Percentiles rank a stretch among this genome's conserved stretches.
phyloP scores from a whole-genome alignment of 805 yeast genomes.

The Schwanniomyces polymorphus region DNA sequence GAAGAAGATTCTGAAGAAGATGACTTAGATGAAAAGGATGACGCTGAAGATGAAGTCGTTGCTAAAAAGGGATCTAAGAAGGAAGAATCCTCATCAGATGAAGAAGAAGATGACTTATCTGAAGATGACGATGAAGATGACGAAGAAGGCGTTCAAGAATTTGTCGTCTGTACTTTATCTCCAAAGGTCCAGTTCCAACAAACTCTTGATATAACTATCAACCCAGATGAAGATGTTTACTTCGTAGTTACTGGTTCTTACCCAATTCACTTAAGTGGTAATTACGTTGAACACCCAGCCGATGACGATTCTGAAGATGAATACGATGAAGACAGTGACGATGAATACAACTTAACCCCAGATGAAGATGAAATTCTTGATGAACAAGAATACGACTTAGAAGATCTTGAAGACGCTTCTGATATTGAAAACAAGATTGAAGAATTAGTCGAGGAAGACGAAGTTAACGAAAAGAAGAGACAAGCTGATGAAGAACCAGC shows the following conservation, averaged over 20 bases:
- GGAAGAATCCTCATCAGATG: conserved; percentile 38
- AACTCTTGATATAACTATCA: conserved; percentile 82
- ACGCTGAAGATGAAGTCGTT: conserved; percentile 40
- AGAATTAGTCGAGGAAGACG: conserved; percentile 64
- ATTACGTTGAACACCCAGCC: conserved; percentile 94
- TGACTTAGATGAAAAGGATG: conserved; percentile 45
- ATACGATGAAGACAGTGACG: conserved; percentile 49
- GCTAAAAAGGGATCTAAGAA: conserved; percentile 16
- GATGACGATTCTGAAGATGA: conserved; percentile 64
- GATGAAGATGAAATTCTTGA: conserved; percentile 71
- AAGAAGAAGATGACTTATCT: conserved; percentile 51
- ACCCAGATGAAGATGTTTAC: conserved; percentile 90
- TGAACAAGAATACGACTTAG: conserved; percentile 55
- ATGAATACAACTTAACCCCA: conserved; percentile 62
- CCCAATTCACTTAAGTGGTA: conserved; percentile 89
- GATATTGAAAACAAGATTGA: conserved; percentile 73
- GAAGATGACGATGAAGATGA: conserved; percentile 60
- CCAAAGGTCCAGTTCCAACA: conserved; percentile 88
- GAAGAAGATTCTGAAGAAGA: conserved; percentile 46
- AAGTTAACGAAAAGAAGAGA: conserved; percentile 33
- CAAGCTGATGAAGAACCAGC: conserved; percentile 29
- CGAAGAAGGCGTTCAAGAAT: conserved; percentile 80
- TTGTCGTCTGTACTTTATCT: conserved; percentile 83
- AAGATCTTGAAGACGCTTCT: conserved; percentile 65
- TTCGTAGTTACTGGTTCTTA: conserved; percentile 96